A percentile compares a stretch with the other conserved stretches of the same genome.
Evolutionary conservation across 2,329 filamentous ascomycete genomes (phyloP).

Genomic region (Trichoderma gracile): DNA sequence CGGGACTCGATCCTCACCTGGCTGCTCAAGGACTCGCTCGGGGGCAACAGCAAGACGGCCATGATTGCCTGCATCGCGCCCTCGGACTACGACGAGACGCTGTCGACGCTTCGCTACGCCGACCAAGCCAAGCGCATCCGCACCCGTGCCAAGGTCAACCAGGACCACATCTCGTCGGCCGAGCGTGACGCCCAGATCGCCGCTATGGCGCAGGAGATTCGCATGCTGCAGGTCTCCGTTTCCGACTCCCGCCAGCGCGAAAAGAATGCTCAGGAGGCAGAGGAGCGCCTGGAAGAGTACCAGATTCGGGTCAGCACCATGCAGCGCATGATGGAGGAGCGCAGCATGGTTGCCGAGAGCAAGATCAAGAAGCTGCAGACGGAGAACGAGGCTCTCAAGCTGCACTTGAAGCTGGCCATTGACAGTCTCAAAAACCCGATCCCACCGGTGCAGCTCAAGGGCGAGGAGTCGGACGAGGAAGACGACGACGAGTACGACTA

Average conservation of each 20-base stretch:
- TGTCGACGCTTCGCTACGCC: constrained; percentile 93
- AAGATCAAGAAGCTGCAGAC: constrained; percentile 89
- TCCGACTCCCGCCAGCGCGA: constrained; percentile 66
- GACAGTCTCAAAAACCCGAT: constrained; percentile 91
- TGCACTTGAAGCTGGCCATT: constrained; percentile 85
- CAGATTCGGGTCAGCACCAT: constrained; percentile 85
- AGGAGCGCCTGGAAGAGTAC: constrained; percentile 89
- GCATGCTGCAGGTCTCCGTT: constrained; percentile 74
- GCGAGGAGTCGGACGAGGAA: constrained; percentile 31
- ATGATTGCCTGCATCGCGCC: constrained; percentile 99
- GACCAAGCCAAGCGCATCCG: constrained; percentile 98
- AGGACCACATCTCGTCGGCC: constrained; percentile 88
- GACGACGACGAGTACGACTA: constrained; percentile 62
- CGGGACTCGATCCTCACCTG: constrained; percentile 81
- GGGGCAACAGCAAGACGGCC: constrained; percentile 96
- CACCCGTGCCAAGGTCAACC: constrained; percentile 90
- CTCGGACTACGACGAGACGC: constrained; percentile 93
- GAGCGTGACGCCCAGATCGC: constrained; percentile 92
- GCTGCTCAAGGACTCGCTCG: constrained; percentile 93
- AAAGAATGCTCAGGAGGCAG: constrained; percentile 74
- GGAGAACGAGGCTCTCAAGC: constrained; percentile 83
- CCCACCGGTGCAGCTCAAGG: constrained; percentile 50
- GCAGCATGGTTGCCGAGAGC: constrained; percentile 82
- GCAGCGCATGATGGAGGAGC: constrained; percentile 96
- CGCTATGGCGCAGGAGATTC: constrained; percentile 95